Evolutionary conservation across 2,329 filamentous ascomycete genomes (phyloP).

Genomic region (Diaporthe destruens): DNA sequence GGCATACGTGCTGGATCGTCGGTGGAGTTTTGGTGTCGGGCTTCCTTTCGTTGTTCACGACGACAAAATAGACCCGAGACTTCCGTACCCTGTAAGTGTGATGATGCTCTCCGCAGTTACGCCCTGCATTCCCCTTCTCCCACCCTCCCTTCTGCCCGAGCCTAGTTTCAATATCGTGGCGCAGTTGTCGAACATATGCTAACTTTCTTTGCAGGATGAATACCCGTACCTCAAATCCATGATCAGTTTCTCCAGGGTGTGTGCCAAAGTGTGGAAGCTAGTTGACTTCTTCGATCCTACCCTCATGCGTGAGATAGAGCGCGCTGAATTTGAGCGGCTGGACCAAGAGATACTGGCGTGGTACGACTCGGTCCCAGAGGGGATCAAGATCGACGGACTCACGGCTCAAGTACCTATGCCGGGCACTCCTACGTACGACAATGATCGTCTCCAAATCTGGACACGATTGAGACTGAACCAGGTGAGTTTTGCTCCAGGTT

Average conservation of each 20-base stretch:
- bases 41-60: constrained; percentile 89
- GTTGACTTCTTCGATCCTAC: constrained; percentile 76
- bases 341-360: constrained; percentile 89
- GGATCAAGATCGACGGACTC: constrained; percentile 72
- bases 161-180: background rate
- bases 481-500: constrained; percentile 48
- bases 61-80: constrained; percentile 82
- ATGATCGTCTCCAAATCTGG: constrained; percentile 82
- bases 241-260: constrained; percentile 85
- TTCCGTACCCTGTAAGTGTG: constrained; percentile 80
- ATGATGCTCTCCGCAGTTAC: background rate
- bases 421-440: constrained; percentile 71
- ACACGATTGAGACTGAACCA: constrained; percentile 90
- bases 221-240: constrained; percentile 83
- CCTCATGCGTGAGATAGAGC: constrained; percentile 73
- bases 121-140: too few relatives aligned
- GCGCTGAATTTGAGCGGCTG: constrained; percentile 81
- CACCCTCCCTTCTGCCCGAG: too few relatives aligned
- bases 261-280: constrained; percentile 87
- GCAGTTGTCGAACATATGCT: constrained; percentile 34
- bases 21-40: constrained; percentile 92
- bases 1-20: constrained; percentile 84
- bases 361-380: constrained; percentile 80
- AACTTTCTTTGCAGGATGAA: constrained; percentile 56
- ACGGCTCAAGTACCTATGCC: constrained; percentile 63